phyloP scores from a whole-genome alignment of 176 grass and related monocot species.

The Cenchrus fungigraminus region DNA sequence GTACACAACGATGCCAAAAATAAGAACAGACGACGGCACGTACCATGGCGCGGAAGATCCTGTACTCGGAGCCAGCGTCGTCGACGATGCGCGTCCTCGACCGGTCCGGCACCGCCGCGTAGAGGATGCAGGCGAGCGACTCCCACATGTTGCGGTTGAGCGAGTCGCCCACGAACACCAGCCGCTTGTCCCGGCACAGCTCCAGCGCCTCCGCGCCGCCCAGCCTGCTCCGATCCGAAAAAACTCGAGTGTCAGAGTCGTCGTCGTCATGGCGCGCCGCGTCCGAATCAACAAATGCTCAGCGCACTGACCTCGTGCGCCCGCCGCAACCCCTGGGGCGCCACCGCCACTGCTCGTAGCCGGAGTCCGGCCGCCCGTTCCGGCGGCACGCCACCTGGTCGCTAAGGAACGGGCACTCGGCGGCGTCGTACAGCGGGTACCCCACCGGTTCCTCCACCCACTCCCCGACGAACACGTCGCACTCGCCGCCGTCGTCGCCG shows the following conservation, averaged over 20 bases:
- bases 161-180: slow-evolving; percentile 68
- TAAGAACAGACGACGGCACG: not conserved
- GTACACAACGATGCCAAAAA: not conserved
- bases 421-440: slow-evolving; percentile 60
- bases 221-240: slow-evolving; percentile 13
- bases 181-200: slow-evolving; percentile 51
- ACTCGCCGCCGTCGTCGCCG: not conserved
- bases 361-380: slow-evolving; percentile 61
- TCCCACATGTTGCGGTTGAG: slow-evolving; percentile 88
- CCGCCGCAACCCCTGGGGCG: slow-evolving; percentile 36
- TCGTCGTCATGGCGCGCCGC: not conserved
- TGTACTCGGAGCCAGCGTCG: slow-evolving; percentile 12
- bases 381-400: slow-evolving; percentile 68
- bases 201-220: slow-evolving; percentile 47
- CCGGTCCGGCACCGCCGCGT: slow-evolving; percentile 52
- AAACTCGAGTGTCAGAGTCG: not conserved
- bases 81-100: slow-evolving; percentile 46
- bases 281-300: not conserved
- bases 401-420: slow-evolving; percentile 66
- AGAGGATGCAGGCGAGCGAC: slow-evolving; percentile 70
- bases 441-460: slow-evolving; percentile 48
- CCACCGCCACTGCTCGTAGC: slow-evolving; percentile 76
- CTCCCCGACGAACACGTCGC: slow-evolving; percentile 55
- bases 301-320: not conserved
- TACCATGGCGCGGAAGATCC: slow-evolving; percentile 64